Evolutionary conservation across 2,329 filamentous ascomycete genomes (phyloP), one percentile per base, ranked within the genome.

Genomic region (Diplodia seriata): DNA sequence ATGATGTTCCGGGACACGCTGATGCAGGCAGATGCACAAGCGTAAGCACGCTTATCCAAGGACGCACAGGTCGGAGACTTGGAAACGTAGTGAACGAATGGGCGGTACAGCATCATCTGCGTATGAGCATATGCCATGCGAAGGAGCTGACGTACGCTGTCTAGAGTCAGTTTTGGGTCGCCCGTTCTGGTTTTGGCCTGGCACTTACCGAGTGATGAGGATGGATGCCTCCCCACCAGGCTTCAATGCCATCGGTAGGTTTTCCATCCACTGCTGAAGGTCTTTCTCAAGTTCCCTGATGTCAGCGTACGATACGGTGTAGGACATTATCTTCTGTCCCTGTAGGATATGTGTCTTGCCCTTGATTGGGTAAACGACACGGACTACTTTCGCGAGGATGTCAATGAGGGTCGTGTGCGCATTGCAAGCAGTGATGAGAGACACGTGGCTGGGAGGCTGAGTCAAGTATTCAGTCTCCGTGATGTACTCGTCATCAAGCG

Each of bases 31-130:
- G 87, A 87, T 7, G 87, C 88, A 73, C 91, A 94, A 14, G 91
- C 90, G 75, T 93, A 94, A 1, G 91, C 91, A 64, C 91, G 84
- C 72, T 93, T 89, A 72, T 94, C 91, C n/a, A 91, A 82, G 56
- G 80, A 80, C 56, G 82, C 82, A 8, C 81, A 81, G 67, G 79
- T 78, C 70, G 80, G 80, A 23, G 80, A 76, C 53, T 88, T 88
- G 8, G 91, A 93, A 18, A 93, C 89, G 72, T 94, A 95, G 76
- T 95, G 92, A 14, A 95, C 81, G 76, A 95, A 95, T 0, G 92
- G 92, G 20, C 92, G 85, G 74, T 95, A 95, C 1, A 95, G 81
- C 74, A 95, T 88, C 77, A 95, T 89, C 74, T 94, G 92, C 5
- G 93, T 90, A 74, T 94, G 91, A 2, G 90, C 91, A 75, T 91